phyloP scores from a whole-genome alignment of 257 asterid genomes.

The Salvia splendens region DNA sequence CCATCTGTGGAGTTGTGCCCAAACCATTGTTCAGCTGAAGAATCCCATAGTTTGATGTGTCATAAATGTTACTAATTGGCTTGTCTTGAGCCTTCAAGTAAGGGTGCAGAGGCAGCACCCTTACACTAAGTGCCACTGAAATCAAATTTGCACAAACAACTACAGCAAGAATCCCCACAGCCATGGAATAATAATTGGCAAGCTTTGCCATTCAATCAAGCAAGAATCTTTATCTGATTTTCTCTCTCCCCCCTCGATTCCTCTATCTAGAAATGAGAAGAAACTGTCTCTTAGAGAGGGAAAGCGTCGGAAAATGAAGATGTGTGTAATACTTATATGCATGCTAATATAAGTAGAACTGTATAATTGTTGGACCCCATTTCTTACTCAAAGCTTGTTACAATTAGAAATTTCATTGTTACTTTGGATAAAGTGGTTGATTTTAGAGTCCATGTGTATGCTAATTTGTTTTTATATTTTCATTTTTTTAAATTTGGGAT shows the following conservation, averaged over 20 bases:
- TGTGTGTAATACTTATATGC: neutral
- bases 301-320: neutral
- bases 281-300: neutral
- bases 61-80: conserved; percentile 52
- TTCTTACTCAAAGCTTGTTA: conserved; percentile 20
- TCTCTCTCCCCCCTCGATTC: conserved; percentile 4
- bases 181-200: conserved; percentile 25
- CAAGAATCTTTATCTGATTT: conserved; percentile 10
- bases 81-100: conserved; percentile 45
- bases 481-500: neutral
- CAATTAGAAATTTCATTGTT: neutral
- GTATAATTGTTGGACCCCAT: conserved; percentile 34
- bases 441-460: neutral
- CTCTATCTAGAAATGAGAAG: neutral
- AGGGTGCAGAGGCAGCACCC: conserved; percentile 60
- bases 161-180: conserved; percentile 33
- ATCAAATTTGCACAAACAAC: conserved; percentile 40
- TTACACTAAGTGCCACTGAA: conserved; percentile 41
- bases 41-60: conserved; percentile 81
- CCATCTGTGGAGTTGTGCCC: conserved; percentile 89
- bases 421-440: conserved; percentile 17
- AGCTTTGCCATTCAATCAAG: conserved; percentile 38
- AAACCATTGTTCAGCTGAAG: conserved; percentile 77
- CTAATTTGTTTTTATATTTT: neutral
- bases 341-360: neutral